Conservation (phyloP, 164 flowering plant genomes). For the Litsea cubeba region DNA sequence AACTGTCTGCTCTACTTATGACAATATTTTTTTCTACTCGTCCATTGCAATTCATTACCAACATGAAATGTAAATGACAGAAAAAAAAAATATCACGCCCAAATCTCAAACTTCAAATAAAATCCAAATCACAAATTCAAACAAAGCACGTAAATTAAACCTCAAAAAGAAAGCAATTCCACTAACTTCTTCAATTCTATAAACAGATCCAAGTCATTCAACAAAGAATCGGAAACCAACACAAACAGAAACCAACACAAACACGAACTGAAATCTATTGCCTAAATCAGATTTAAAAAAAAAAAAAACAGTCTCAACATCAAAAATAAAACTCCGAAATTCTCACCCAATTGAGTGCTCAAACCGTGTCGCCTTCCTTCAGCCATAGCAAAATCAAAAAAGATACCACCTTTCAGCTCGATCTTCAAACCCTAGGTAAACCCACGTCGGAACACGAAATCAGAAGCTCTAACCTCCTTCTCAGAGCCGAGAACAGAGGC, state of each 20-base stretch:
- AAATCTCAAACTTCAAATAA: no score
- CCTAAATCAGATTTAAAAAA: not conserved
- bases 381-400: conserved; percentile 26
- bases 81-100: no score
- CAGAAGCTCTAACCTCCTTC: not conserved
- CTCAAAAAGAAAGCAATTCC: no score
- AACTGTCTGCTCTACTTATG: no score
- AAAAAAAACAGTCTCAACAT: not conserved
- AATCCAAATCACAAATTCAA: no score
- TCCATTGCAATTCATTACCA: no score
- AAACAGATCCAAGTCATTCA: not conserved
- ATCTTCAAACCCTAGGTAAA: conserved; percentile 4
- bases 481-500: not conserved
- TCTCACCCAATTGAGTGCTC: conserved; percentile 39
- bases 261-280: not conserved
- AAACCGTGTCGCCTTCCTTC: conserved; percentile 37
- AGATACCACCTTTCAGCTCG: not conserved
- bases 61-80: no score
- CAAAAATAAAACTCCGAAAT: not conserved
- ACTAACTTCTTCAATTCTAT: not conserved
- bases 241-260: not conserved
- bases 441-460: not conserved
- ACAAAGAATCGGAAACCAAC: not conserved
- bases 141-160: no score
- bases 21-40: no score